A percentile compares a stretch with the other conserved stretches of the same genome.
Evolutionary conservation across 2,329 filamentous ascomycete species (phyloP).

Genomic region (Colletotrichum neosansevieriae): DNA sequence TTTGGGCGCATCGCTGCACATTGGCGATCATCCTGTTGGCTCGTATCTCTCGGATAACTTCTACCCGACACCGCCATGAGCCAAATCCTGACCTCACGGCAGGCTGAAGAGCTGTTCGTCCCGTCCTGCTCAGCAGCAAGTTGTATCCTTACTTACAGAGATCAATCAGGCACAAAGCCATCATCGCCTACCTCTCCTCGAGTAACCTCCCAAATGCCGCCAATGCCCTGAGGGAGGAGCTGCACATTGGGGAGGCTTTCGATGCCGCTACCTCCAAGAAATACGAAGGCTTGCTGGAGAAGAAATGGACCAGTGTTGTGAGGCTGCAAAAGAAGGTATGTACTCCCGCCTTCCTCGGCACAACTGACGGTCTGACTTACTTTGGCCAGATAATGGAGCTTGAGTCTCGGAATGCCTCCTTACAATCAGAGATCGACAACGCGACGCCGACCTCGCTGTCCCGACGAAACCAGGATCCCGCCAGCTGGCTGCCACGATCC

Average conservation of each 20-base stretch:
- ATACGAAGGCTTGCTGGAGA: slow-evolving; percentile 93
- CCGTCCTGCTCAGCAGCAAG: slow-evolving; percentile 2
- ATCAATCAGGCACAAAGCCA: slow-evolving; percentile 82
- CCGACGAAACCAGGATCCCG: slow-evolving; percentile 84
- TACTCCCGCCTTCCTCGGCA: slow-evolving; percentile 12
- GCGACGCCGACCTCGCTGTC: slow-evolving; percentile 82
- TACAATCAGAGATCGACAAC: slow-evolving; percentile 88
- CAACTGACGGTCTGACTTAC: neutral
- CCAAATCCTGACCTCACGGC: slow-evolving; percentile 80
- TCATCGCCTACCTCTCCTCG: slow-evolving; percentile 87
- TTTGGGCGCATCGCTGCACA: neutral
- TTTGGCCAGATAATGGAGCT: slow-evolving; percentile 86
- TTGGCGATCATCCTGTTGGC: neutral
- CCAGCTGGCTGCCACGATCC: slow-evolving; percentile 86
- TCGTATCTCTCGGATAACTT: neutral
- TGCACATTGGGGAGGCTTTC: slow-evolving; percentile 77
- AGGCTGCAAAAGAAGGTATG: slow-evolving; percentile 92
- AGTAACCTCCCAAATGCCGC: slow-evolving; percentile 78
- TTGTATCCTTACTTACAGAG: slow-evolving; percentile 37
- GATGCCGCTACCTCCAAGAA: slow-evolving; percentile 89
- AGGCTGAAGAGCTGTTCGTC: slow-evolving; percentile 86
- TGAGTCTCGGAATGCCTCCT: slow-evolving; percentile 76
- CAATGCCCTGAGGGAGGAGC: slow-evolving; percentile 79
- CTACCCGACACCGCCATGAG: slow-evolving; percentile 66
- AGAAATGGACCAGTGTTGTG: slow-evolving; percentile 98